Percentiles rank a stretch among this genome's conserved stretches.
Conservation (phyloP, 441 rosid species). For the Geranium incanum region DNA sequence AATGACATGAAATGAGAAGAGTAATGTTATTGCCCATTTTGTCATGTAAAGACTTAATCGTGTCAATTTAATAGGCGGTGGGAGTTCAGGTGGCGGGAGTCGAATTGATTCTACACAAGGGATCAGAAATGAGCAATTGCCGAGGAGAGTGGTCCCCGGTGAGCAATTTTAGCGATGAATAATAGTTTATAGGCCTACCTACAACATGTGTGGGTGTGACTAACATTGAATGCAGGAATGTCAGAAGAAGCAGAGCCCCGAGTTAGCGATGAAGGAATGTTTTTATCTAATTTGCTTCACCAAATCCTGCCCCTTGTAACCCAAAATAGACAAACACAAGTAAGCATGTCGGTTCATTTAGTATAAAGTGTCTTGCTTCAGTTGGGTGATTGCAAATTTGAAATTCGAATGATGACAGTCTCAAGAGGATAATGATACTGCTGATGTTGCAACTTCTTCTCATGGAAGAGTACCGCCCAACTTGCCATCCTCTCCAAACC, state of each 20-base stretch:
- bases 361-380: background rate
- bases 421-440: background rate
- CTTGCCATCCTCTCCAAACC: conserved; percentile 2
- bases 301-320: conserved; percentile 33
- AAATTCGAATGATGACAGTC: background rate
- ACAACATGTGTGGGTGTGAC: no score
- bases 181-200: no score
- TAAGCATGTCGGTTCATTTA: conserved; percentile 13
- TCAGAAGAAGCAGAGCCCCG: conserved; percentile 20
- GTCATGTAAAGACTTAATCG: no score
- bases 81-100: no score
- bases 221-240: conserved; percentile 16
- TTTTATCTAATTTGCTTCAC: conserved; percentile 31
- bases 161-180: conserved; percentile 7
- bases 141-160: conserved; percentile 16
- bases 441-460: background rate
- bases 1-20: no score
- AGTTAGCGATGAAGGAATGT: conserved; percentile 25
- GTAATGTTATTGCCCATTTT: no score
- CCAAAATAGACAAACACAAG: conserved; percentile 27
- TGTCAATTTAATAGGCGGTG: no score
- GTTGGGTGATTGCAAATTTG: background rate
- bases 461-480: background rate
- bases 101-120: no score
- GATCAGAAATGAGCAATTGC: no score